Base-by-base conservation (phyloP, 768 basidiomycete genomes). In the Boletus speciosus region DNA sequence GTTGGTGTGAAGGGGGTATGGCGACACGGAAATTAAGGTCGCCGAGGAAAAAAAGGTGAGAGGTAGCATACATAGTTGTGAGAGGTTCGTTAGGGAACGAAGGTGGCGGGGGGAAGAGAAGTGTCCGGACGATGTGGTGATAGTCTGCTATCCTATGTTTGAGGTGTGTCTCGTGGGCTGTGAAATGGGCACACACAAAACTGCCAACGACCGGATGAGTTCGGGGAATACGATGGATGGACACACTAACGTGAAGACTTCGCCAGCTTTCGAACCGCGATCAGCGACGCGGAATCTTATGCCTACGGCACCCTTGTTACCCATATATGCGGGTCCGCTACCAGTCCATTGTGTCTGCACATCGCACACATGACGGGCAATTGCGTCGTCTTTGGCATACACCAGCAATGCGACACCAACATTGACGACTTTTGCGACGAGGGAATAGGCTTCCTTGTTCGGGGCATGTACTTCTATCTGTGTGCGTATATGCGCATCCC, bases 301-400 rank as follows among this genome's bases (percentile, higher is more conserved):
- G 14, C 89, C 94, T 3, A 97, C 93, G 1, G 92, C 95, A 27
- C 93, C 93, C 71, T 98, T 98, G 74, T 99, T 97, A 6, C 90
- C 92, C 90, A 97, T 90, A 60, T 81, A 85, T 15, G 69, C 79
- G 34, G 82, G 85, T 6, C 86, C 87, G 55, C 76, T 82, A 7
- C 90, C 87, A 0, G 85, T 89, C 84, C 90, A 87, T 52, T 81
- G 74, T 44, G 88, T 86, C 63, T 91, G 77, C 35, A 90, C 81
- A 61, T 90, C 81, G 55, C 75, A 72, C 21, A 88, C 74, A 51
- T 73, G 75, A 54, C 84, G 78, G 43, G 80, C 84, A 47, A 89
- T 58, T 19, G 81, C 74, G 31, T 82, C 82, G 61, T 94, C 89
- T 37, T 80, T 84, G 2, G 84, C 93, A 69, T 94, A 98, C 5